Evolutionary conservation across 2,329 filamentous ascomycete genomes (phyloP).

Genomic region (Ophiostoma pallidulum): DNA sequence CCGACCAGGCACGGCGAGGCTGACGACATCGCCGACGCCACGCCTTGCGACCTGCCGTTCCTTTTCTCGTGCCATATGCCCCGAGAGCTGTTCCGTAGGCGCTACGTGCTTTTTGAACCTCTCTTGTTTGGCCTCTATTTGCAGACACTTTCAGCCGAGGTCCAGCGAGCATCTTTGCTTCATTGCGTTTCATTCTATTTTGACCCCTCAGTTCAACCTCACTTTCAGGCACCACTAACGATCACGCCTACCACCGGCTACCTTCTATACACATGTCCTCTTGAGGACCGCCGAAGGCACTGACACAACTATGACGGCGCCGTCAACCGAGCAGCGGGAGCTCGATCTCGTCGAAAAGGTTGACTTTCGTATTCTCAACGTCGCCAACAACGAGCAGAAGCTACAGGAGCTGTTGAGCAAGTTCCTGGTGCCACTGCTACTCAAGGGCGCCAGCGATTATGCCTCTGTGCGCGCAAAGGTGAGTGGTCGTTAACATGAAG

Average conservation of each 20-base stretch:
- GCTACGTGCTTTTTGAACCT: too few species aligned
- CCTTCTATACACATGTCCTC: too few species aligned
- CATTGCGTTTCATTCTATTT: too few species aligned
- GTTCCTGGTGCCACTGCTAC: constrained; percentile 70
- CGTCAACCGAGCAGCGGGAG: constrained; percentile 54
- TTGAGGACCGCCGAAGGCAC: too few species aligned
- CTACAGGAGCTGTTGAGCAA: constrained; percentile 67
- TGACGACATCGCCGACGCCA: constrained; percentile 6
- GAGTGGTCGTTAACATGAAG: too few species aligned
- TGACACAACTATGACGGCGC: constrained; percentile 9
- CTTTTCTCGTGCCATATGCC: background rate
- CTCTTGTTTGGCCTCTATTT: too few species aligned
- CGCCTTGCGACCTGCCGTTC: background rate
- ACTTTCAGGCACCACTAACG: too few species aligned
- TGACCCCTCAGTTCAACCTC: too few species aligned
- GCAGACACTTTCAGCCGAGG: too few species aligned
- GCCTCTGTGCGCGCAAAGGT: constrained; percentile 71
- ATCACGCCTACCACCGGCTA: too few species aligned
- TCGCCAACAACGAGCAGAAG: constrained; percentile 76
- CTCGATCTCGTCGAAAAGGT: constrained; percentile 75
- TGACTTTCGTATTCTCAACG: constrained; percentile 67
- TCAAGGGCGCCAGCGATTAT: constrained; percentile 79
- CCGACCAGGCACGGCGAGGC: constrained; percentile 8
- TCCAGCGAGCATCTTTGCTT: too few species aligned
- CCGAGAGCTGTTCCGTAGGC: too few species aligned